These are phyloP conservation scores for Talaromyces sp. DNA, from an alignment of 2,329 filamentous ascomycete species.

Conservation along the genomic window DNA sequence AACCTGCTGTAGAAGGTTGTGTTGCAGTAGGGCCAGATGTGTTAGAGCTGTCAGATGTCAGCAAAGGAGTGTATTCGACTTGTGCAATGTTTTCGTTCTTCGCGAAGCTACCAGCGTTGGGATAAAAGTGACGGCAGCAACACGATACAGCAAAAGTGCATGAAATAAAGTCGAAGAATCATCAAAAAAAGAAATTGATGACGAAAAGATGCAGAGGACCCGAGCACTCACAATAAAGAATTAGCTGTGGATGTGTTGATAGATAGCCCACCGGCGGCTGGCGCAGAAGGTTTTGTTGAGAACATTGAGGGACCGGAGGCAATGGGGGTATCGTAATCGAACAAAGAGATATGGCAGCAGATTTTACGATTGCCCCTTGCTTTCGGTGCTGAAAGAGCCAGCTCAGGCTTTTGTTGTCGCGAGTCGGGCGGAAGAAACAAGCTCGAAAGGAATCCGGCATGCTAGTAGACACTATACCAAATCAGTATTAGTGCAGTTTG, in stretches of 20 bases:
- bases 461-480: background rate
- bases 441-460: background rate
- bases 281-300: slow-evolving; percentile 34
- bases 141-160: background rate
- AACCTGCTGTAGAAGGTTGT: slow-evolving; percentile 22
- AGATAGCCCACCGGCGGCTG: slow-evolving; percentile 41
- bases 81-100: background rate
- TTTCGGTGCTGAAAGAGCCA: background rate
- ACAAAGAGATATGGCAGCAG: background rate
- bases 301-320: slow-evolving; percentile 30
- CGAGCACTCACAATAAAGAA: slow-evolving; percentile 46
- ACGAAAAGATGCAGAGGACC: background rate
- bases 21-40: slow-evolving; percentile 28
- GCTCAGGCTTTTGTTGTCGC: background rate
- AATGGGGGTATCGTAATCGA: background rate
- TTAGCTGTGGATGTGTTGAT: slow-evolving; percentile 53
- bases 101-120: background rate
- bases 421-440: slow-evolving; percentile 2
- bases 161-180: background rate
- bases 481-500: background rate
- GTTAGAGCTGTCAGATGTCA: slow-evolving; percentile 18
- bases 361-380: slow-evolving; percentile 15
- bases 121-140: background rate
- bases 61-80: background rate
- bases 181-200: background rate